These are phyloP conservation scores for Cephaloascus albidus DNA, from an alignment of 805 yeast genomes.

Conservation along the genomic window DNA sequence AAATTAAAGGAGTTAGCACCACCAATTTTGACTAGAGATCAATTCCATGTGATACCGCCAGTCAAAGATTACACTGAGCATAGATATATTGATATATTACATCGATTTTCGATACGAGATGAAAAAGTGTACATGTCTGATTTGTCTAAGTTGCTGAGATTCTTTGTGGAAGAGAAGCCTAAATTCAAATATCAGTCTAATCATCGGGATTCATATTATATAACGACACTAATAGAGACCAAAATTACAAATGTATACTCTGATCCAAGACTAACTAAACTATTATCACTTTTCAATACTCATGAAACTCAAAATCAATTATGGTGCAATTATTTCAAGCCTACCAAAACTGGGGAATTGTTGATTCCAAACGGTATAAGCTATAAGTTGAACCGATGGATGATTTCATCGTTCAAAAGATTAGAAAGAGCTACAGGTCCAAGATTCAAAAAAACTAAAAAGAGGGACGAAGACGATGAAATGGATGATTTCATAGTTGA, in stretches of 20 bases:
- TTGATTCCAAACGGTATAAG: conserved; percentile 18
- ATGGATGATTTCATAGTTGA: conserved; percentile 29
- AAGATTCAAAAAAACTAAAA: conserved; percentile 10
- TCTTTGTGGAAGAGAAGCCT: not conserved
- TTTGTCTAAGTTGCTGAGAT: not conserved
- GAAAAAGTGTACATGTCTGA: not conserved
- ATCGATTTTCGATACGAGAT: not conserved
- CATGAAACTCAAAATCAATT: conserved; percentile 6
- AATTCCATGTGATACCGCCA: conserved; percentile 19
- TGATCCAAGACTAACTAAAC: not conserved
- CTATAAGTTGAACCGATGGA: conserved; percentile 24
- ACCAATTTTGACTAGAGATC: conserved; percentile 15
- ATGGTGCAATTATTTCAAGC: conserved; percentile 40
- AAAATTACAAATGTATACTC: not conserved
- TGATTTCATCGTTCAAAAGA: conserved; percentile 24
- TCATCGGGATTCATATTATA: not conserved
- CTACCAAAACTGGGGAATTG: conserved; percentile 21
- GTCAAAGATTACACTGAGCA: too few species aligned
- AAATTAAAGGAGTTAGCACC: conserved; percentile 22
- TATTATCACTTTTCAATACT: not conserved
- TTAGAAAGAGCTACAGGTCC: conserved; percentile 13
- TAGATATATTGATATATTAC: not conserved
- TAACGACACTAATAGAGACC: not conserved
- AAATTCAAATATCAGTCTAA: not conserved
- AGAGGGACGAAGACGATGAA: conserved; percentile 6